A percentile compares a stretch with the other conserved stretches of the same genome.
phyloP scores from a whole-genome alignment of 371 early-diverging fungal genomes.

The Actinomortierella ambigua region DNA sequence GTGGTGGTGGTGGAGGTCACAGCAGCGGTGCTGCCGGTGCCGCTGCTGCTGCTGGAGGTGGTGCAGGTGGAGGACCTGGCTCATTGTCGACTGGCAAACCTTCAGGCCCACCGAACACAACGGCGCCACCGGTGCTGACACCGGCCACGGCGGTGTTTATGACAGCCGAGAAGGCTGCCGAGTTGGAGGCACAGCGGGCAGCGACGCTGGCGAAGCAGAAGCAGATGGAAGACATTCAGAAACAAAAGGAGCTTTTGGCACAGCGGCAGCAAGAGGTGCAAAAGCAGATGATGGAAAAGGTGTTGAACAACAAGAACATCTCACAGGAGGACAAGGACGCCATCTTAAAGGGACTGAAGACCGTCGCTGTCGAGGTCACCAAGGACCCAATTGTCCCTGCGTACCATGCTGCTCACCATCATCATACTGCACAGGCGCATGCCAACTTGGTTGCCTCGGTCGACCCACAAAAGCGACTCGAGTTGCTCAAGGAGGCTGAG shows the following conservation, averaged over 20 bases:
- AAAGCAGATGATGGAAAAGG: constrained; percentile 60
- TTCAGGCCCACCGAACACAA: neutral
- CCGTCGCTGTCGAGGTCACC: constrained; percentile 46
- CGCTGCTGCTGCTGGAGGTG: neutral
- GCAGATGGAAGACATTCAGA: constrained; percentile 59
- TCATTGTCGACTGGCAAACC: constrained; percentile 7
- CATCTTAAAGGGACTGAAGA: constrained; percentile 52
- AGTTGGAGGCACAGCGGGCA: constrained; percentile 51
- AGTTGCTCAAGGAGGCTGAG: constrained; percentile 40
- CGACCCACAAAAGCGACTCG: constrained; percentile 22
- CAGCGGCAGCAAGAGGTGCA: constrained; percentile 66
- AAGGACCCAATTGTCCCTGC: constrained; percentile 30
- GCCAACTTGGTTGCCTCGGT: constrained; percentile 24
- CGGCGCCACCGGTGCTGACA: too few species aligned
- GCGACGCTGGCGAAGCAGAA: constrained; percentile 58
- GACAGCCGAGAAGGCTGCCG: constrained; percentile 54
- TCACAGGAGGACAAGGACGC: constrained; percentile 57
- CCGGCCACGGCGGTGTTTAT: constrained; percentile 34
- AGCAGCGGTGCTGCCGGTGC: constrained; percentile 10
- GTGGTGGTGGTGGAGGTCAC: too few species aligned
- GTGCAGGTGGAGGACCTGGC: neutral
- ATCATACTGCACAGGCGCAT: constrained; percentile 25
- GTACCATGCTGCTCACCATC: constrained; percentile 3
- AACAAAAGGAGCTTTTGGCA: constrained; percentile 62
- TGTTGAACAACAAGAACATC: constrained; percentile 56